A percentile compares a stretch with the other conserved stretches of the same genome.
phyloP scores from a whole-genome alignment of 352 stramenopile genomes.

The Blastocystis sp. region DNA sequence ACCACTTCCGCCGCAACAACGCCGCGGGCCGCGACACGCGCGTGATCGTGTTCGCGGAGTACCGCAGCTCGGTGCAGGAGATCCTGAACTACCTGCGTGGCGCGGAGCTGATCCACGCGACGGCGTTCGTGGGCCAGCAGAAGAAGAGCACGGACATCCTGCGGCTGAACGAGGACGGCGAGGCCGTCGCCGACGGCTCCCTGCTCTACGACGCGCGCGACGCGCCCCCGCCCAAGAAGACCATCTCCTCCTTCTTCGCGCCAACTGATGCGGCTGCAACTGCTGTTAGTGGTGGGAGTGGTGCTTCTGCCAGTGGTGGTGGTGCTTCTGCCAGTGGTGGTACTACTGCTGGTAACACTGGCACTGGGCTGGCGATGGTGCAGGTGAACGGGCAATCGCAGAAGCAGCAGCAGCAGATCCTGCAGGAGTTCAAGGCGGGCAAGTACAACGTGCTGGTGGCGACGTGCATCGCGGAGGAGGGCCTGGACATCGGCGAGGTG shows the following conservation, averaged over 20 bases:
- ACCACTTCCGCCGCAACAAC: slow-evolving; percentile 77
- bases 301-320: not conserved
- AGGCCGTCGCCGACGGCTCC: not conserved
- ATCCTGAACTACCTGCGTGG: slow-evolving; percentile 78
- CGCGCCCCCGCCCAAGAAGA: not conserved
- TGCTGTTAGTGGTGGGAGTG: slow-evolving; percentile 4
- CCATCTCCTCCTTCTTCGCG: slow-evolving; percentile 45
- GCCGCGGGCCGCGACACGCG: slow-evolving; percentile 77
- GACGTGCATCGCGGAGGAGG: slow-evolving; percentile 91
- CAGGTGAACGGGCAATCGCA: slow-evolving; percentile 84
- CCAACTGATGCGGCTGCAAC: no score
- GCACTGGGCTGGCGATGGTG: not conserved
- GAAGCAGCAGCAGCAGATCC: slow-evolving; percentile 88
- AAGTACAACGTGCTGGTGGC: slow-evolving; percentile 87
- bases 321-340: not conserved
- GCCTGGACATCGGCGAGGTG: slow-evolving; percentile 89
- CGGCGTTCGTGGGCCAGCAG: slow-evolving; percentile 88
- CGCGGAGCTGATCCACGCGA: slow-evolving; percentile 70
- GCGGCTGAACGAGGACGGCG: slow-evolving; percentile 9
- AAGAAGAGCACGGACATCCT: slow-evolving; percentile 58
- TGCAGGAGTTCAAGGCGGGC: slow-evolving; percentile 82
- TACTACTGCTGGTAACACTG: slow-evolving; percentile 13
- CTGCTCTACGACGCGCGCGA: not conserved
- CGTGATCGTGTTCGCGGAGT: slow-evolving; percentile 96
- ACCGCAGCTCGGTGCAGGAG: slow-evolving; percentile 87